These are phyloP conservation scores for Chaetomium tenue DNA, from an alignment of 495 filamentous ascomycete genomes.

Conservation along the genomic window DNA sequence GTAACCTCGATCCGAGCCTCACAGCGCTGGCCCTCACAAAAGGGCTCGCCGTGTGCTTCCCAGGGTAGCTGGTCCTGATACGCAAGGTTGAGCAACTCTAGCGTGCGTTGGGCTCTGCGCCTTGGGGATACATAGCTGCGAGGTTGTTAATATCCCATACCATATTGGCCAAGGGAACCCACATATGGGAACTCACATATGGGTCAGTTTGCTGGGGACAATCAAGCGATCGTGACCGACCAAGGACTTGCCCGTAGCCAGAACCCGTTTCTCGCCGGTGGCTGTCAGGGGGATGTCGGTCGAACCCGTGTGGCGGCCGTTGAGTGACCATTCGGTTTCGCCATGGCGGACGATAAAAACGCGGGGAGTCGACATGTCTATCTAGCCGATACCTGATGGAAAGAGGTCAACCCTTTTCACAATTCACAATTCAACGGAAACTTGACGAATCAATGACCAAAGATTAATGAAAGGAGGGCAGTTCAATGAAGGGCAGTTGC, in stretches of 20 bases:
- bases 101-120: constrained; percentile 77
- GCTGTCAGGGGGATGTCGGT: constrained; percentile 84
- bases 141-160: not conserved
- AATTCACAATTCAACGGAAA: not conserved
- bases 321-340: constrained; percentile 97
- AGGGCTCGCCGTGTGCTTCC: constrained; percentile 41
- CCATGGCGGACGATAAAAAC: constrained; percentile 91
- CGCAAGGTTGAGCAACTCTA: constrained; percentile 73
- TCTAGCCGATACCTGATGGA: not conserved
- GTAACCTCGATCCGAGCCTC: constrained; percentile 62
- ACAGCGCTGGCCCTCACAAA: constrained; percentile 37
- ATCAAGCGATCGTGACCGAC: constrained; percentile 84
- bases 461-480: too few species aligned
- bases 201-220: constrained; percentile 73
- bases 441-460: not conserved
- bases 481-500: too few species aligned
- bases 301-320: constrained; percentile 83
- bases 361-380: constrained; percentile 59
- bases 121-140: constrained; percentile 81
- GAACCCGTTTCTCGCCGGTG: constrained; percentile 81
- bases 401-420: not conserved
- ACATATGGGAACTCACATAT: constrained; percentile 55
- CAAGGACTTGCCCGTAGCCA: constrained; percentile 75
- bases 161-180: not conserved
- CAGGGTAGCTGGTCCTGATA: constrained; percentile 47